A percentile compares a stretch with the other conserved stretches of the same genome.
Evolutionary conservation across 176 grass and related monocot species (phyloP).

Genomic region (Eleusine coracana): DNA sequence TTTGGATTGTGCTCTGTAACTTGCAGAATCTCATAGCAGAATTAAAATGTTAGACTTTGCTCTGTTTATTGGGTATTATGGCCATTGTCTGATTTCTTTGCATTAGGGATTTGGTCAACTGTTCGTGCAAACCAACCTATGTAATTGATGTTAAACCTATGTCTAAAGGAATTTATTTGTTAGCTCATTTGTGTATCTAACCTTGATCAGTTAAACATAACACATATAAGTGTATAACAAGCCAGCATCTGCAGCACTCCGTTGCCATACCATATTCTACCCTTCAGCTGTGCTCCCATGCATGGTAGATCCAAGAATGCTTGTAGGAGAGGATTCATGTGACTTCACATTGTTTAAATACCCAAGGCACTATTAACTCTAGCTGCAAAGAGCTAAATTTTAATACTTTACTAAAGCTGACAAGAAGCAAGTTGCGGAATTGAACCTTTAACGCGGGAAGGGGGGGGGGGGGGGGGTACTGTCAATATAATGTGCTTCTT

Average conservation of each 20-base stretch:
- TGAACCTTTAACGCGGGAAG: not conserved
- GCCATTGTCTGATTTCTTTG: not conserved
- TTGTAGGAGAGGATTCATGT: not conserved
- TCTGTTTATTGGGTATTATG: constrained; percentile 3
- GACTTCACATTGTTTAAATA: not conserved
- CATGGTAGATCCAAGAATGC: constrained; percentile 10
- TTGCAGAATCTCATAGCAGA: not conserved
- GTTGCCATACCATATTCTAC: not conserved
- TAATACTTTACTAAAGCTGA: not conserved
- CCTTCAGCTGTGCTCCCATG: not conserved
- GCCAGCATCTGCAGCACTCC: not conserved
- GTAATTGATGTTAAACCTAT: not conserved
- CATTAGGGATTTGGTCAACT: not conserved
- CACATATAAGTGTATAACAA: not conserved
- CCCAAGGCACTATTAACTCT: not conserved
- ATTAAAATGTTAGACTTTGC: no score
- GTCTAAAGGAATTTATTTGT: not conserved
- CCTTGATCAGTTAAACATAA: constrained; percentile 6
- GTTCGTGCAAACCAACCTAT: not conserved
- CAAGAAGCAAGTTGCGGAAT: not conserved
- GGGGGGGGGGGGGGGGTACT: no score
- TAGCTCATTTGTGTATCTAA: not conserved
- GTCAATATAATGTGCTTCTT: not conserved
- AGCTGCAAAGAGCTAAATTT: not conserved
- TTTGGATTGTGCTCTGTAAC: not conserved